Conservation (phyloP, 495 filamentous ascomycete species). For the Clohesyomyces aquaticus region DNA sequence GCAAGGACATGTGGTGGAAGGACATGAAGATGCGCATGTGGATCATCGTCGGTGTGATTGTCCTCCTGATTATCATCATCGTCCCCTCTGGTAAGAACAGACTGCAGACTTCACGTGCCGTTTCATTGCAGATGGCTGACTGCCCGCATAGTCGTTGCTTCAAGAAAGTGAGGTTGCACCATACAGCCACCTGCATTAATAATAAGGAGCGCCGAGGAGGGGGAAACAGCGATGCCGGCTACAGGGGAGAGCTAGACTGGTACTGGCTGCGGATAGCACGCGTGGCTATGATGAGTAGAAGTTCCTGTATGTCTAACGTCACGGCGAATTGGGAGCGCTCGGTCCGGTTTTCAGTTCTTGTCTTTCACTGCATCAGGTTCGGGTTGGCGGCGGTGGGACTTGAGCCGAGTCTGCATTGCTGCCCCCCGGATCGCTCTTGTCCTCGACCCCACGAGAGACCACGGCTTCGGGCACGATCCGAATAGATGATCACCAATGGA, state of each 20-base stretch:
- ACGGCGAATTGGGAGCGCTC: conserved; percentile 41
- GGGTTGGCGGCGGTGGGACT: conserved; percentile 24
- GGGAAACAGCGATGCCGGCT: neutral
- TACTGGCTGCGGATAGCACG: conserved; percentile 18
- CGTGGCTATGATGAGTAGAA: conserved; percentile 15
- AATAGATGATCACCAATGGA: conserved; percentile 30
- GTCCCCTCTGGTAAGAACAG: conserved; percentile 71
- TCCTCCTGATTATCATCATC: conserved; percentile 89
- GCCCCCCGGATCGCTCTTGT: conserved; percentile 7
- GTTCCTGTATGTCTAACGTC: conserved; percentile 39
- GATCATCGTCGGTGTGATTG: conserved; percentile 82
- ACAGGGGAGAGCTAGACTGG: neutral
- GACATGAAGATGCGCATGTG: conserved; percentile 99
- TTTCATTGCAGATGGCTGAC: conserved; percentile 6
- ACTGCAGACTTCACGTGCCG: neutral
- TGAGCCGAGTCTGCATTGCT: neutral
- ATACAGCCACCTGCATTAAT: neutral
- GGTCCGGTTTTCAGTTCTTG: conserved; percentile 33
- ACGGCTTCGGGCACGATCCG: conserved; percentile 8
- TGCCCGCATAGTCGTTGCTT: neutral
- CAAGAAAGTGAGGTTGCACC: neutral
- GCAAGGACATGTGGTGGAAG: conserved; percentile 92
- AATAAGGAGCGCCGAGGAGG: neutral
- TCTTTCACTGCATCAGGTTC: conserved; percentile 34
- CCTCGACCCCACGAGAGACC: conserved; percentile 14